A percentile compares a stretch with the other conserved stretches of the same genome.
These are phyloP conservation scores for Ascochyta koolunga DNA, from an alignment of 2,329 filamentous ascomycete genomes.

Conservation along the genomic window DNA sequence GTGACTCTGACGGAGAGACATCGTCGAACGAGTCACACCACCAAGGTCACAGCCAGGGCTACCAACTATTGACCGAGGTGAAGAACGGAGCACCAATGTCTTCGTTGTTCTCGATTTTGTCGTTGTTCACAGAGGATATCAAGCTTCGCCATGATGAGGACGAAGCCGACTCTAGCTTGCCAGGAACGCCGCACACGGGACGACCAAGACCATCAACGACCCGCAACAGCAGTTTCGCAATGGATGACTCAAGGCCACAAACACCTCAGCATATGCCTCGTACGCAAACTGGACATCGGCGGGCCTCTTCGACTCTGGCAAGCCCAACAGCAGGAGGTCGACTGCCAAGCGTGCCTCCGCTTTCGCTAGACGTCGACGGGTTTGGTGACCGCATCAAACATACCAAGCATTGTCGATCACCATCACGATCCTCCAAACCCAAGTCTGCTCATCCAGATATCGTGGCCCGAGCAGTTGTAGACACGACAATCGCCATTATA, in stretches of 20 bases:
- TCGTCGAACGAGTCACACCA: constrained; percentile 63
- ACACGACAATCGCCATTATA: constrained; percentile 98
- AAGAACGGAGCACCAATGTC: constrained; percentile 99
- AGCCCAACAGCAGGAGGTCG: constrained; percentile 46
- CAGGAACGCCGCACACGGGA: constrained; percentile 33
- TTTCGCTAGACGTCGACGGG: constrained; percentile 67
- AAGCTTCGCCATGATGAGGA: constrained; percentile 73
- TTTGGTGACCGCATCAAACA: constrained; percentile 28
- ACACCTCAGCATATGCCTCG: constrained; percentile 35
- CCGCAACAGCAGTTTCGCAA: constrained; percentile 39
- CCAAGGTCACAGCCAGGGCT: constrained; percentile 74
- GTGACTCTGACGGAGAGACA: constrained; percentile 52
- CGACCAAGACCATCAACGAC: constrained; percentile 27
- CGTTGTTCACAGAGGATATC: constrained; percentile 94
- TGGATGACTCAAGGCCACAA: constrained; percentile 40
- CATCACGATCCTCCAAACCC: constrained; percentile 49
- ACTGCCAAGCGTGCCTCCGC: constrained; percentile 70
- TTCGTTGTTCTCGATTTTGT: constrained; percentile 95
- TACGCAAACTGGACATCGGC: constrained; percentile 30
- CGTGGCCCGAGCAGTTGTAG: constrained; percentile 91
- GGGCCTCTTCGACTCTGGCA: constrained; percentile 37
- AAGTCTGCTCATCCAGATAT: constrained; percentile 95
- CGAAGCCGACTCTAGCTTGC: constrained; percentile 49
- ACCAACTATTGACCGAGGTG: constrained; percentile 94
- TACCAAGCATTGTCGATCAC: constrained; percentile 26